Evolutionary conservation across 495 filamentous ascomycete genomes (phyloP).

Genomic region (Aspergillus mulundensis): DNA sequence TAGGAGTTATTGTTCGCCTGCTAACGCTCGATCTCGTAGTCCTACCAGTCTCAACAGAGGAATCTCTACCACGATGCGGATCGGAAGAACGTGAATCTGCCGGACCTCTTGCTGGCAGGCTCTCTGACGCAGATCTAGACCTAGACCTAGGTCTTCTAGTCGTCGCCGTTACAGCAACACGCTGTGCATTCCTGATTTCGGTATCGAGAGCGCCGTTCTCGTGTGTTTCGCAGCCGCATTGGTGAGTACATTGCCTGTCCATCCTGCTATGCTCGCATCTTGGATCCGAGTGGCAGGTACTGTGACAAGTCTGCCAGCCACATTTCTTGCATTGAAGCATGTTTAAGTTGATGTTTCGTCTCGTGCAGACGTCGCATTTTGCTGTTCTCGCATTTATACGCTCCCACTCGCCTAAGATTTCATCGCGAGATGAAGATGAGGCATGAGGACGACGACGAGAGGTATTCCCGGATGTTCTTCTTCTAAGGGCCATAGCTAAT

Average conservation of each 20-base stretch:
- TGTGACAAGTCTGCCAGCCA: conserved; percentile 42
- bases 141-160: neutral
- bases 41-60: neutral
- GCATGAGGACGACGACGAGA: neutral
- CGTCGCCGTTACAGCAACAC: neutral
- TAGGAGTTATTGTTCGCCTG: neutral
- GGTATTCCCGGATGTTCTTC: neutral
- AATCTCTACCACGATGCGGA: neutral
- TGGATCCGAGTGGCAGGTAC: conserved; percentile 23
- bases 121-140: neutral
- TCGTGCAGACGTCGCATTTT: conserved; percentile 49
- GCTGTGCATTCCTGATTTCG: neutral
- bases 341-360: conserved; percentile 33
- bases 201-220: neutral
- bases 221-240: neutral
- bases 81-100: neutral
- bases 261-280: conserved; percentile 25
- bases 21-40: neutral
- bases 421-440: neutral
- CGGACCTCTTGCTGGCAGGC: neutral
- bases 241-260: conserved; percentile 9
- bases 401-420: conserved; percentile 12
- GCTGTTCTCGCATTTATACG: conserved; percentile 41
- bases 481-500: neutral
- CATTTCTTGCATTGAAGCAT: conserved; percentile 45